phyloP scores from a whole-genome alignment of 306 rosid species.

The Delonix regia region DNA sequence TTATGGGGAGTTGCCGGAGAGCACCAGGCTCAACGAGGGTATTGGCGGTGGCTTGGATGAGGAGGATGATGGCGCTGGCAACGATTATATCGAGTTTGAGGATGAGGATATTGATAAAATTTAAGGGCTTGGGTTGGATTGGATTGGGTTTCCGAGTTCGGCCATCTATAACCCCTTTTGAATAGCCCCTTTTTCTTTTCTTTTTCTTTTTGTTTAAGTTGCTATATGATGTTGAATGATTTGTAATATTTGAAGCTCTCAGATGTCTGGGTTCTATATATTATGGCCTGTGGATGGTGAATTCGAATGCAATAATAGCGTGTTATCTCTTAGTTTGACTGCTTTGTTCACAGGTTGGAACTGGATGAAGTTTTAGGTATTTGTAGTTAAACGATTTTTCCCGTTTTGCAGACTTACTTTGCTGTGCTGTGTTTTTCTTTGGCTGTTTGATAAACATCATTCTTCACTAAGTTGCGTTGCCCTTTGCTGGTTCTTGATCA shows the following conservation, averaged over 20 bases:
- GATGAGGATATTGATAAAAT: conserved; percentile 58
- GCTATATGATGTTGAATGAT: background rate
- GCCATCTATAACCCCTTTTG: background rate
- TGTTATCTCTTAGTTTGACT: background rate
- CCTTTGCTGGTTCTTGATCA: background rate
- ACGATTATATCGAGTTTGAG: conserved; percentile 50
- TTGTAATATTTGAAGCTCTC: conserved; percentile 21
- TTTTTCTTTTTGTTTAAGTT: no score
- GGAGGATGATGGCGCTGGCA: conserved; percentile 39
- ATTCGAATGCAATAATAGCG: conserved; percentile 27
- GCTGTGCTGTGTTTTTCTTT: background rate
- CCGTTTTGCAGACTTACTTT: background rate
- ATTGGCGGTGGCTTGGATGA: conserved; percentile 46
- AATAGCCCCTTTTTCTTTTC: no score
- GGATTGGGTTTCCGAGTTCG: background rate
- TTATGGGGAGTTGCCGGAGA: conserved; percentile 46
- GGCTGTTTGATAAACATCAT: background rate
- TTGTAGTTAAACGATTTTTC: no score
- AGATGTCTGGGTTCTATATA: background rate
- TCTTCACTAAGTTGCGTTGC: background rate
- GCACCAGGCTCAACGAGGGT: conserved; percentile 40
- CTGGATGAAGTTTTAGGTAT: background rate
- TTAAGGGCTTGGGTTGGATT: background rate
- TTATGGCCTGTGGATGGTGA: conserved; percentile 15
- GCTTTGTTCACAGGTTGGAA: background rate